Evolutionary conservation across 495 filamentous ascomycete genomes (phyloP), one percentile per base, ranked within the genome.

Genomic region (Daldinia childiae): DNA sequence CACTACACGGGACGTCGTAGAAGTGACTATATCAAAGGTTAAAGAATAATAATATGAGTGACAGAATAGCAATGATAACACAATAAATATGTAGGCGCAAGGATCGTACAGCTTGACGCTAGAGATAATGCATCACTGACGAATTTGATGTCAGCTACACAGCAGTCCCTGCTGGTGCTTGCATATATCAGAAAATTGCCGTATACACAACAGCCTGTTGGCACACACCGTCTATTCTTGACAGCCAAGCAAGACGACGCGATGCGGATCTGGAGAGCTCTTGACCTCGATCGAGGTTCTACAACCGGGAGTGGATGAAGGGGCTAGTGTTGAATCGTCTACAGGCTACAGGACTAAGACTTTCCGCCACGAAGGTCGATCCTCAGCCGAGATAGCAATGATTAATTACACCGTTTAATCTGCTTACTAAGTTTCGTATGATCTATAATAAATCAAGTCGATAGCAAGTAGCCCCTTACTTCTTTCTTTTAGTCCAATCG

Each of bases 261-360:
- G 69, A 72, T 72, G 52, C 52, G 38, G 34, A 48, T 60, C 17
- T 45, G 54, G 12, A 0, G 19, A 19, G 12, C 21, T 34, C 14
- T 55, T 21, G 6, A 36, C 59, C 14, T 68, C 54, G 69, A 72
- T 72, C 69, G 69, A 68, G 26, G 64, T 67, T 60, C 69, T 65
- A 71, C 62, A 56, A 34, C 52, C 39, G 26, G 19, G 14, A 62
- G 3, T 30, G 27, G 51, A 43, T 26, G 32, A 15, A 36, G 17
- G n/a, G 54, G 36, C 27, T 59, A 61, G 11, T 6, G 11, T 17
- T 34, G 27, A 26, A 38, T 45, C 19, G 8, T 17, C 21, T 21
- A 24, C 39, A 2, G 17, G 21, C 21, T 21, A 24, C 39, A 2
- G 17, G 21, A 30, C 38, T n/a, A 24, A 9, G 17, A 17, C 32